Evolutionary conservation across 345 rosid species (phyloP), one percentile per base, ranked within the genome.

Genomic region (Euphorbia peplus): DNA sequence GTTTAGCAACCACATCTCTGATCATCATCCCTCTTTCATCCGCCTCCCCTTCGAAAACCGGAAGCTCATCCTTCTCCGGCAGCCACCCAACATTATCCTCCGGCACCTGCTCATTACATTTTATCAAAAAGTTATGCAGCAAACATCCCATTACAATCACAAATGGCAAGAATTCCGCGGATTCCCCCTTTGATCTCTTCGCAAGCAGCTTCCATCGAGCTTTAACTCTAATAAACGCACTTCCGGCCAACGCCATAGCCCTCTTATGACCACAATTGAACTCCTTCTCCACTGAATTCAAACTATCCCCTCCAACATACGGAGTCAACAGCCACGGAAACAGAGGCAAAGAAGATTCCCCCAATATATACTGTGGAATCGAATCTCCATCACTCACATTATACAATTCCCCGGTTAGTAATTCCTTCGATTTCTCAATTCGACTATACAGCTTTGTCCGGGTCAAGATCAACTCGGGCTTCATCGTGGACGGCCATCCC

Each of bases 271-370:
- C 82, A 1, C 74, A 61, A 67, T 92, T 86, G 74, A 88, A 92
- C 76, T 85, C 88, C 51, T 59, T 76, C 69, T 75, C 73, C 0
- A 71, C 72, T 0, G 77, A 80, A 42, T 83, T 69, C 7, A 78
- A 81, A 71, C 86, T 79, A 47, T 80, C 78, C 16, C 81, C 89
- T 25, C 83, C 90, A 16, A 42, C 15, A 52, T 83, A 92, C 63
- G 93, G 92, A 51, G 92, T 85, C 72, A 89, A 39, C 60, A 92
- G 90, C 98, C 96, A 92, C 9, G 88, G 81, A 67, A 86, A 61
- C 19, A 86, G 76, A 18, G 98, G 93, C 46, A 89, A 86, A 78
- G 87, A 74, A 53, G 88, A 82, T 73, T 84, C 85, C 4, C 93
- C 96, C 41, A 92, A 59, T 15, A 92, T 44, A 70, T 85, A 89